Evolutionary conservation across 306 rosid genomes (phyloP).

Genomic region (Prunus mongolica): DNA sequence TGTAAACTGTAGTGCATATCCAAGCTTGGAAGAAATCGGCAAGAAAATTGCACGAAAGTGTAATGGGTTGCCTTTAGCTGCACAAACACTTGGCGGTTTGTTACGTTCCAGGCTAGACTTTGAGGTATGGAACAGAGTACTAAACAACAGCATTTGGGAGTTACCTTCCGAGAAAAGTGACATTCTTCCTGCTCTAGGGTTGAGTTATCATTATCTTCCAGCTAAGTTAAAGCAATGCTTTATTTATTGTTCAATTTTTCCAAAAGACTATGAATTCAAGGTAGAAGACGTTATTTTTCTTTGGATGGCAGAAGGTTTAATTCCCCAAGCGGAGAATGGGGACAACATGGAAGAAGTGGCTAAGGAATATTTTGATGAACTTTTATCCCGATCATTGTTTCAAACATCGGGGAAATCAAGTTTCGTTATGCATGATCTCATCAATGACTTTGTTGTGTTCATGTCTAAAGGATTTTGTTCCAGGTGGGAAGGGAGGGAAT

Average conservation of each 20-base stretch:
- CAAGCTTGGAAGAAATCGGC: conserved; percentile 12
- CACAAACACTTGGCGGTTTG: not conserved
- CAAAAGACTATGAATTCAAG: not conserved
- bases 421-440: not conserved
- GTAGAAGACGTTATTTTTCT: not conserved
- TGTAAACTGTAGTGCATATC: not conserved
- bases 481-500: not conserved
- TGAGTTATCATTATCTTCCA: conserved; percentile 20
- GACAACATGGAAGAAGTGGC: not conserved
- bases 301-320: conserved; percentile 23
- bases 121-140: not conserved
- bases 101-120: not conserved
- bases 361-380: not conserved
- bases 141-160: not conserved
- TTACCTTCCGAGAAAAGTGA: not conserved
- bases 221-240: conserved; percentile 18
- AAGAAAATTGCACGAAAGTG: conserved; percentile 17
- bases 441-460: not conserved
- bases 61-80: conserved; percentile 20
- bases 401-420: not conserved
- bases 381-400: conserved; percentile 1
- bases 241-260: conserved; percentile 12
- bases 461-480: not conserved
- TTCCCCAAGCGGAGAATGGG: not conserved
- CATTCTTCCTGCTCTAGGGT: not conserved